These are phyloP conservation scores for Neofusicoccum umdonicola DNA, from an alignment of 2,329 filamentous ascomycete genomes.

Conservation along the genomic window DNA sequence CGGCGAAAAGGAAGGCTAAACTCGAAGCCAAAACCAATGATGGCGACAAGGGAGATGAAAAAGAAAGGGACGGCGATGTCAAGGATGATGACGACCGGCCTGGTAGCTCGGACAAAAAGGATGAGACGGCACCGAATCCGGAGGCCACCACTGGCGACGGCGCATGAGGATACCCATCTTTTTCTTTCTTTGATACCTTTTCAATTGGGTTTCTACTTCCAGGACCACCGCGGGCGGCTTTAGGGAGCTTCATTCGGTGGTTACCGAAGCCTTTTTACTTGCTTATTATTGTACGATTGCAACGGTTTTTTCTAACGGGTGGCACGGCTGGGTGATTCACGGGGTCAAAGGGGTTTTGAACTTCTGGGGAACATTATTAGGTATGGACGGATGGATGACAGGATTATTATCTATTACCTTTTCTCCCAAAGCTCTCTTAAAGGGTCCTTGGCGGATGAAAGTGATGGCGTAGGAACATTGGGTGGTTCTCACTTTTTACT, in stretches of 20 bases:
- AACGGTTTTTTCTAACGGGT: slow-evolving; percentile 8
- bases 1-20: slow-evolving; percentile 15
- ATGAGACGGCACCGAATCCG: neutral
- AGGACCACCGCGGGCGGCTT: slow-evolving; percentile 11
- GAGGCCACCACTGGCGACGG: slow-evolving; percentile 1
- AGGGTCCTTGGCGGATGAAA: neutral
- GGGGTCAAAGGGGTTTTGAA: slow-evolving; percentile 4
- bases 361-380: neutral
- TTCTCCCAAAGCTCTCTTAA: neutral
- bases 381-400: slow-evolving; percentile 4
- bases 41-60: neutral
- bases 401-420: slow-evolving; percentile 2
- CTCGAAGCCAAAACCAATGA: slow-evolving; percentile 7
- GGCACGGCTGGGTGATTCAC: neutral
- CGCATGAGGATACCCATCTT: slow-evolving; percentile 14
- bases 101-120: neutral
- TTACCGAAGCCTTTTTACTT: neutral
- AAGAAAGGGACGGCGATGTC: neutral
- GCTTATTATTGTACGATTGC: slow-evolving; percentile 6
- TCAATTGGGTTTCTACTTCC: neutral
- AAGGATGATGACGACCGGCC: slow-evolving; percentile 4
- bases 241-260: neutral
- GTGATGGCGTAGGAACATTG: neutral
- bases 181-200: slow-evolving; percentile 7
- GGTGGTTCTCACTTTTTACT: neutral